Evolutionary conservation across 2,329 filamentous ascomycete species (phyloP), one percentile per base, ranked within the genome.

Genomic region (Fusarium pseudoanthophilum): DNA sequence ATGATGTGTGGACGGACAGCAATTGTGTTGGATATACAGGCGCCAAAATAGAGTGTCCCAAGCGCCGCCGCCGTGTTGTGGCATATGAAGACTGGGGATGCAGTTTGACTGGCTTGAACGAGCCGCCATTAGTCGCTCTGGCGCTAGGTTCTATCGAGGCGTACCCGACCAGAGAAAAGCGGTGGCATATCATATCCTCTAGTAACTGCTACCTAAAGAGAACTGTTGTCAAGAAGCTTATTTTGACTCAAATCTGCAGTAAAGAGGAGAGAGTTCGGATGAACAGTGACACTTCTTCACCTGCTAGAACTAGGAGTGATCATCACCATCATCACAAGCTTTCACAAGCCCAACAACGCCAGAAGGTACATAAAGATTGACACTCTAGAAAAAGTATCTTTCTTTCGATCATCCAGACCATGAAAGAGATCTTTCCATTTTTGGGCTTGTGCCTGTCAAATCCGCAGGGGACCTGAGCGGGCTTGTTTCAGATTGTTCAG

Each of bases 401-500:
- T 43, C 43, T 45, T 40, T 40, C 11, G 48, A 70, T 67, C 61
- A 36, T 46, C 49, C 32, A 15, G 36, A 53, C 65, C 67, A 49
- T 66, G 56, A 36, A 55, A 61, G 56, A 65, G 59, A 65, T 73
- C 69, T 64, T 67, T 48, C 60, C 52, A 34, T 30, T 42, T 52
- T 64, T 56, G 67, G 57, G 45, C 49, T 21, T 57, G 43, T 65
- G 46, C 66, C 66, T 73, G 66, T 42, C 52, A 55, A 51, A 34
- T 53, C 42, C 32, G n/a, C 28, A 64, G 18, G 60, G 32, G 36
- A 28, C 15, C n/a, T 24, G 28, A 34, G 60, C 24, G 65, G 61
- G 58, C 36, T 57, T 59, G 75, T 77, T 77, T 77, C 75, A 76
- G 73, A 76, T 69, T 43, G 36, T 24, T 39, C 61, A 74, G 64